phyloP scores from a whole-genome alignment of 805 yeast genomes.

The Priceomyces castillae region DNA sequence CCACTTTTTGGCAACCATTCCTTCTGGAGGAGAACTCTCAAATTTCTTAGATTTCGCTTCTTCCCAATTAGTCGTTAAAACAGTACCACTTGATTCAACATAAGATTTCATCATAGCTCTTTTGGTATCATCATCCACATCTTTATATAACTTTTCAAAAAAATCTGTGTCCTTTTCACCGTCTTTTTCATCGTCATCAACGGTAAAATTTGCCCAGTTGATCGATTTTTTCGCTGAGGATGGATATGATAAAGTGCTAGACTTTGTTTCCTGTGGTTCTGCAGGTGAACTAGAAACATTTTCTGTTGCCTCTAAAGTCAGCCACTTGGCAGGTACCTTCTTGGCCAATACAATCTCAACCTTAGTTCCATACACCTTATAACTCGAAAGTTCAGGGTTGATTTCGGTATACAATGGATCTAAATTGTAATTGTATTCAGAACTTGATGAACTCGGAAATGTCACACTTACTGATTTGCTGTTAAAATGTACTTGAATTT shows the following conservation, averaged over 20 bases:
- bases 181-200: constrained; percentile 45
- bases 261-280: constrained; percentile 8
- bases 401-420: constrained; percentile 55
- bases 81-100: constrained; percentile 91
- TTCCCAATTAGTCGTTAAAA: constrained; percentile 89
- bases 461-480: constrained; percentile 36
- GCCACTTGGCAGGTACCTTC: constrained; percentile 49
- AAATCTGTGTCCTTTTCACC: constrained; percentile 59
- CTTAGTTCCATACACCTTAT: constrained; percentile 64
- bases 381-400: constrained; percentile 42
- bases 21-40: constrained; percentile 73
- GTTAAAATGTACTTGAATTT: constrained; percentile 39
- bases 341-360: constrained; percentile 67
- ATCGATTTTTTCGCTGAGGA: constrained; percentile 57
- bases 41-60: constrained; percentile 70
- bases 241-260: constrained; percentile 46
- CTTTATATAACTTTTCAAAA: constrained; percentile 69
- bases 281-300: constrained; percentile 4
- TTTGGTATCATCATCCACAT: constrained; percentile 81
- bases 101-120: constrained; percentile 97
- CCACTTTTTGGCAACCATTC: constrained; percentile 61
- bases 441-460: constrained; percentile 47
- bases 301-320: constrained; percentile 40
- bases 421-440: constrained; percentile 58
- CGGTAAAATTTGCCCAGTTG: constrained; percentile 64